A percentile compares a stretch with the other conserved stretches of the same genome.
These are phyloP conservation scores for Ophiostoma populinum DNA, from an alignment of 2,329 filamentous ascomycete species.

Conservation along the genomic window DNA sequence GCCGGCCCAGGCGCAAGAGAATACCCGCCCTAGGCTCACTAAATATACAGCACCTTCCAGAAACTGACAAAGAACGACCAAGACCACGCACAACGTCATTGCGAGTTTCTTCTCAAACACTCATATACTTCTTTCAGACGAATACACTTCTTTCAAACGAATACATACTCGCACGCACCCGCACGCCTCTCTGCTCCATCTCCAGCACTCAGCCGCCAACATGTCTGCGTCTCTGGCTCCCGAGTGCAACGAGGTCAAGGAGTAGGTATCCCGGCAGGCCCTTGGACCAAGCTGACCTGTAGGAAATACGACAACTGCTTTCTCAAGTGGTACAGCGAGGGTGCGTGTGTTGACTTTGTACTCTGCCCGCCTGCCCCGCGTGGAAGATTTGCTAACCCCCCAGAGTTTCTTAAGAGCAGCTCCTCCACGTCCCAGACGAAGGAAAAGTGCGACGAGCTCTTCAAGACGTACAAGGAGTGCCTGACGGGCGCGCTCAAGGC, in stretches of 20 bases:
- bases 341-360: conserved; percentile 31
- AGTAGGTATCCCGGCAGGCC: conserved; percentile 37
- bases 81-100: no score
- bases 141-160: no score
- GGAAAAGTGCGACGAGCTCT: conserved; percentile 63
- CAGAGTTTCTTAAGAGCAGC: conserved; percentile 79
- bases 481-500: conserved; percentile 69
- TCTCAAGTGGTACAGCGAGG: conserved; percentile 98
- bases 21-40: no score
- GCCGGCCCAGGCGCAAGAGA: no score
- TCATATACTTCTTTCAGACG: no score
- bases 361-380: background rate
- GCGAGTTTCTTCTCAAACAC: no score
- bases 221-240: conserved; percentile 94
- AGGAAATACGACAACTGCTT: conserved; percentile 96
- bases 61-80: no score
- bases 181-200: background rate
- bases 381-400: background rate
- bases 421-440: conserved; percentile 53
- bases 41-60: no score
- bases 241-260: conserved; percentile 90
- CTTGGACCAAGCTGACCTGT: conserved; percentile 1
- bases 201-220: no score
- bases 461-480: conserved; percentile 78
- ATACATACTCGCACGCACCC: background rate